A percentile compares a stretch with the other conserved stretches of the same genome.
Conservation (phyloP, 768 basidiomycete species). For the Collybiopsis luxurians region DNA sequence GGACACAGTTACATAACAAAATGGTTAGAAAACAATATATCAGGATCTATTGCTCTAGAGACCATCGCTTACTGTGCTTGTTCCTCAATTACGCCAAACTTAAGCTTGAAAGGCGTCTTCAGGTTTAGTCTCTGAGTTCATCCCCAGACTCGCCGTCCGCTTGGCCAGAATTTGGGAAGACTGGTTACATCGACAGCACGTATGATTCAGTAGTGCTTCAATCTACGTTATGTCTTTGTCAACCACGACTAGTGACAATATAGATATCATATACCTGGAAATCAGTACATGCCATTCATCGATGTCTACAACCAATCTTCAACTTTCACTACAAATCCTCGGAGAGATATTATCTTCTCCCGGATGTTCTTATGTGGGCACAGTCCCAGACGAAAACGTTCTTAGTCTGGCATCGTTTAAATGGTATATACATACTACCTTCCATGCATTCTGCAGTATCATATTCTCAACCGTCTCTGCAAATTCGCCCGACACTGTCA, state of each 20-base stretch:
- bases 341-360: constrained; percentile 48
- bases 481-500: constrained; percentile 58
- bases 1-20: too few relatives aligned
- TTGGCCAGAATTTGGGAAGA: constrained; percentile 55
- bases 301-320: neutral
- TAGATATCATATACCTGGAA: constrained; percentile 57
- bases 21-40: too few relatives aligned
- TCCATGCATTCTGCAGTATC: too few relatives aligned
- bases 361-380: constrained; percentile 50
- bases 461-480: neutral
- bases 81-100: too few relatives aligned
- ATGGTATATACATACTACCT: constrained; percentile 32
- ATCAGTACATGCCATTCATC: constrained; percentile 21
- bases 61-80: too few relatives aligned
- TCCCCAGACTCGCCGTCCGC: constrained; percentile 21
- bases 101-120: too few relatives aligned
- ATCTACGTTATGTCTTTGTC: neutral
- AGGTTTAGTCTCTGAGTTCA: too few relatives aligned
- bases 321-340: constrained; percentile 43
- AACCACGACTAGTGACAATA: constrained; percentile 30
- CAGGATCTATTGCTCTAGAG: too few relatives aligned
- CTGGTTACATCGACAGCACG: constrained; percentile 47
- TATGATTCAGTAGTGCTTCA: constrained; percentile 20
- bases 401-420: constrained; percentile 57
- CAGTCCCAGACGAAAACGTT: constrained; percentile 39